Base-by-base conservation (phyloP, 2,329 filamentous ascomycete genomes). In the Pseudopyricularia cyperi region DNA sequence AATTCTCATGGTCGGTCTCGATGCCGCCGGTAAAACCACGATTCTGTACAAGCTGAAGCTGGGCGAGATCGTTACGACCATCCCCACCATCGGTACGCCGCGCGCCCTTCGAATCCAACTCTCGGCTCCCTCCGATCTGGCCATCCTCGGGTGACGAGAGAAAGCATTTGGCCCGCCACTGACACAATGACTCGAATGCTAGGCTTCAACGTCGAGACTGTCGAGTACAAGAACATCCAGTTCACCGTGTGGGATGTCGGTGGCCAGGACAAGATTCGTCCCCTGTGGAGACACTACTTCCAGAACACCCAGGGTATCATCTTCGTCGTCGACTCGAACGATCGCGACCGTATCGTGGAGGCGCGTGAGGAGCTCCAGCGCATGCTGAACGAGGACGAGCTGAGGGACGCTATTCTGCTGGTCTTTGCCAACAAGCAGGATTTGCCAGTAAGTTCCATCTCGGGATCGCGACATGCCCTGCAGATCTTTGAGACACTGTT, bases 371-470 rank as follows among this genome's bases (percentile, higher is more conserved):
- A 98, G 74, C 79, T 98, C 66, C 88, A 95, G 73, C 86, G 93
- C 70, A 98, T 98, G 83, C 83, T 98, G 71, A 95, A 97, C 75
- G 93, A 98, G 74, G 87, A 95, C 61, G 93, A 98, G 78, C 89
- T 98, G 72, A 87, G 91, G 70, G 93, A 98, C 69, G 93, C 93
- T 61, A 84, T 96, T 63, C 82, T 98, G 63, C 76, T 98, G 65
- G 91, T 98, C 65, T 98, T 98, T 67, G 93, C 93, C 74, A 98
- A 98, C 84, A 98, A 98, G 81, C 93, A 98, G 80, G 93, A 98
- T 90, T 77, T 97, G 72, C 85, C 86, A 63, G 93, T 96, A 78
- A 71, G 89, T 79, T 55, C 30, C 48, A 15, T 15, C 15, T n/a
- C n/a, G 12, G n/a, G n/a, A n/a, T 19, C 17, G 5, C 8, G 37